Evolutionary conservation across 2,329 filamentous ascomycete genomes (phyloP).

Genomic region (Arthrobotrys megalospora): DNA sequence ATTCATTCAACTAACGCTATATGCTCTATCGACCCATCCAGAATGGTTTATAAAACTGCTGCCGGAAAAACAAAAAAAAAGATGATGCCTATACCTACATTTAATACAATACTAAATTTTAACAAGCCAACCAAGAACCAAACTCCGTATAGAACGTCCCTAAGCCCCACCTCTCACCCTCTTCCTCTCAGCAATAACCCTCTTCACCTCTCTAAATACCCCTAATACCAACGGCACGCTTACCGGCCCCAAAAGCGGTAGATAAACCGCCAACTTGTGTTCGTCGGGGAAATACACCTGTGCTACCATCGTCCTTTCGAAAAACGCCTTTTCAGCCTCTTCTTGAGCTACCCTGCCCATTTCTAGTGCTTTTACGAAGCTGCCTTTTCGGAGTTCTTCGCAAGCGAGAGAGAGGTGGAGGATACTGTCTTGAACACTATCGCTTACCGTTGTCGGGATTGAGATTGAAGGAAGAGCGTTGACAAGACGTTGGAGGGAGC

Average conservation of each 20-base stretch:
- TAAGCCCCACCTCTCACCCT: slow-evolving; percentile 4
- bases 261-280: slow-evolving; percentile 96
- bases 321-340: slow-evolving; percentile 94
- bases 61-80: not conserved
- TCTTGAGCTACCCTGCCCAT: slow-evolving; percentile 87
- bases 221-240: slow-evolving; percentile 91
- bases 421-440: slow-evolving; percentile 85
- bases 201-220: slow-evolving; percentile 83
- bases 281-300: slow-evolving; percentile 99
- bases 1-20: slow-evolving; percentile 12
- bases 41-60: not conserved
- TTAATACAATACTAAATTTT: slow-evolving; percentile 1
- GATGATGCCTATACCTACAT: slow-evolving; percentile 1
- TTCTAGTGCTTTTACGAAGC: slow-evolving; percentile 78
- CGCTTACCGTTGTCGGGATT: slow-evolving; percentile 87
- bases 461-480: slow-evolving; percentile 89
- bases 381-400: slow-evolving; percentile 75
- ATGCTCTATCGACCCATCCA: not conserved
- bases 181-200: slow-evolving; percentile 71
- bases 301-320: slow-evolving; percentile 98
- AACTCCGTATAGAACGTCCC: not conserved
- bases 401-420: slow-evolving; percentile 83
- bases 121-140: not conserved
- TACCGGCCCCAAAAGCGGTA: slow-evolving; percentile 90
- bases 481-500: slow-evolving; percentile 89